Conservation (phyloP, 2,329 filamentous ascomycete species). For the Exophiala mesophila region DNA sequence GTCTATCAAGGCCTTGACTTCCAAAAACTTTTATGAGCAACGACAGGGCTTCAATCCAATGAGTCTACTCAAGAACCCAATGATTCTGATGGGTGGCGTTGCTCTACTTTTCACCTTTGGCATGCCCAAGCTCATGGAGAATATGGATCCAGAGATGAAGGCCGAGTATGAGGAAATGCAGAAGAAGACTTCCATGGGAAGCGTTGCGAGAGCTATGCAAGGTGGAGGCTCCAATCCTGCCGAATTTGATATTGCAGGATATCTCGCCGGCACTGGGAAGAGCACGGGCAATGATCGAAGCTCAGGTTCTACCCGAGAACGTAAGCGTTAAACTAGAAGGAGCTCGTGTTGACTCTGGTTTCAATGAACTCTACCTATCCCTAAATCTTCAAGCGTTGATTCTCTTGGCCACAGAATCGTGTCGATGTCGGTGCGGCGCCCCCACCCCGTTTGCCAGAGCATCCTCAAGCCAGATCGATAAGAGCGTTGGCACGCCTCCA, state of each 20-base stretch:
- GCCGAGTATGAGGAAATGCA: slow-evolving; percentile 90
- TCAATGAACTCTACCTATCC: neutral
- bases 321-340: slow-evolving; percentile 15
- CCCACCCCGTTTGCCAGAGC: no score
- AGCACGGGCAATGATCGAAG: slow-evolving; percentile 32
- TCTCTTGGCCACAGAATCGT: neutral
- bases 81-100: slow-evolving; percentile 87
- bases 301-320: slow-evolving; percentile 16
- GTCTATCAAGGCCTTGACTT: slow-evolving; percentile 56
- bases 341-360: neutral
- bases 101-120: slow-evolving; percentile 80
- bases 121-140: slow-evolving; percentile 93
- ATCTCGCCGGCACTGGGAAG: slow-evolving; percentile 51
- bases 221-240: slow-evolving; percentile 42
- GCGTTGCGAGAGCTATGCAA: slow-evolving; percentile 55
- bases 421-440: no score
- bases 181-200: slow-evolving; percentile 64
- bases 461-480: no score
- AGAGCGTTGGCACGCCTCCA: no score
- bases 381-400: neutral
- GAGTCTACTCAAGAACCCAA: slow-evolving; percentile 83
- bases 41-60: slow-evolving; percentile 71
- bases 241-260: slow-evolving; percentile 63
- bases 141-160: slow-evolving; percentile 95
- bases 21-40: slow-evolving; percentile 72